A percentile compares a stretch with the other conserved stretches of the same genome.
These are phyloP conservation scores for Hypoxylon cercidicola DNA, from an alignment of 495 filamentous ascomycete genomes.

Conservation along the genomic window DNA sequence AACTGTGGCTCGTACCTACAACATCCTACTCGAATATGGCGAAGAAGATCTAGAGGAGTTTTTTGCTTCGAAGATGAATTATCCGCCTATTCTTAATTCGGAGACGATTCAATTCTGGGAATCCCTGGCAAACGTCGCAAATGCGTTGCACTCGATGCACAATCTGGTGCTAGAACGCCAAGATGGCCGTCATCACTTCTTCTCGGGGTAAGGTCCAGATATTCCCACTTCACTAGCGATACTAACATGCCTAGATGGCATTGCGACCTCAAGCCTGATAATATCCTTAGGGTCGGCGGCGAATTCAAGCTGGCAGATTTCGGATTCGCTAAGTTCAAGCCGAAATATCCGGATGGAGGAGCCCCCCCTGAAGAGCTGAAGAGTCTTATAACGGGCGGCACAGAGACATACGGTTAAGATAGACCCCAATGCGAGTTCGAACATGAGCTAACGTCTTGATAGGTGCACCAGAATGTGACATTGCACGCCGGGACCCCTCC, in stretches of 20 bases:
- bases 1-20: constrained; percentile 19
- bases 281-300: constrained; percentile 50
- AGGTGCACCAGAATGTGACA: constrained; percentile 30
- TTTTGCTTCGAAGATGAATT: constrained; percentile 30
- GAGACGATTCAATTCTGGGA: constrained; percentile 52
- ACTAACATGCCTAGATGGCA: constrained; percentile 47
- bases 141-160: constrained; percentile 48
- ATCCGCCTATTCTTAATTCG: constrained; percentile 43
- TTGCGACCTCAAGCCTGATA: constrained; percentile 54
- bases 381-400: constrained; percentile 43
- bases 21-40: constrained; percentile 53
- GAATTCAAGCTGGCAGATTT: constrained; percentile 56
- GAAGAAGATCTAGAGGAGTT: constrained; percentile 50
- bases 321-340: constrained; percentile 52
- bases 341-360: constrained; percentile 18
- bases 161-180: constrained; percentile 32
- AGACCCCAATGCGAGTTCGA: neutral
- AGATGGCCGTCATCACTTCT: constrained; percentile 13
- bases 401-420: constrained; percentile 49
- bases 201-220: constrained; percentile 7
- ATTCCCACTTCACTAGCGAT: neutral
- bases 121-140: constrained; percentile 47
- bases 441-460: neutral
- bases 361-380: constrained; percentile 23
- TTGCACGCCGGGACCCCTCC: constrained; percentile 21